Percentiles rank a stretch among this genome's conserved stretches.
Conservation (phyloP, 176 grass and related monocot genomes). For the Zizania latifolia region DNA sequence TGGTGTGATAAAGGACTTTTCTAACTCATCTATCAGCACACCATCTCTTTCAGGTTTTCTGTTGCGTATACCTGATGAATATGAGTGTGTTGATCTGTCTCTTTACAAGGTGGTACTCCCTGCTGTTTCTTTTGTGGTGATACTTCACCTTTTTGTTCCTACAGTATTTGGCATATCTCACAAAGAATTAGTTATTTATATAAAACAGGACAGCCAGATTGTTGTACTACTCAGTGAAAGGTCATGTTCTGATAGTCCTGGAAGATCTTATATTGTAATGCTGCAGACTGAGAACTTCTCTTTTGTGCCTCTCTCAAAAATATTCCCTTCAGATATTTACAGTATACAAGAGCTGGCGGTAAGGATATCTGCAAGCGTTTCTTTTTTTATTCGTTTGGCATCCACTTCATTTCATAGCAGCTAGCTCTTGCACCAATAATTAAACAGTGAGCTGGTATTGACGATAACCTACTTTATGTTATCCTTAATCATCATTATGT, state of each 20-base stretch:
- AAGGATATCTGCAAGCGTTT: slow-evolving; percentile 7
- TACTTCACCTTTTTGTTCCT: slow-evolving; percentile 19
- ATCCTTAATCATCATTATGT: not conserved
- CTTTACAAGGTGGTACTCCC: slow-evolving; percentile 91
- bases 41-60: slow-evolving; percentile 56
- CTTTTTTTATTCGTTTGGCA: not conserved
- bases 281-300: slow-evolving; percentile 54
- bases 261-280: slow-evolving; percentile 72
- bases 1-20: slow-evolving; percentile 64
- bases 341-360: slow-evolving; percentile 62
- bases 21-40: slow-evolving; percentile 28
- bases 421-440: not conserved
- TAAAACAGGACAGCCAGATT: slow-evolving; percentile 75
- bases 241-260: slow-evolving; percentile 43
- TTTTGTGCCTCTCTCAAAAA: slow-evolving; percentile 63
- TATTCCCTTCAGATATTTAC: slow-evolving; percentile 30
- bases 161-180: not conserved
- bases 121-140: slow-evolving; percentile 1
- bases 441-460: not conserved
- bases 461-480: not conserved
- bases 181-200: not conserved
- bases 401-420: not conserved
- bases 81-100: slow-evolving; percentile 78
- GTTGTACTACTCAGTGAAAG: slow-evolving; percentile 74
- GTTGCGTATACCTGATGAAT: slow-evolving; percentile 65